Percentiles rank a stretch among this genome's conserved stretches.
Evolutionary conservation across 1,284 basidiomycete genomes (phyloP).

Genomic region (Moesziomyces globuligerus): DNA sequence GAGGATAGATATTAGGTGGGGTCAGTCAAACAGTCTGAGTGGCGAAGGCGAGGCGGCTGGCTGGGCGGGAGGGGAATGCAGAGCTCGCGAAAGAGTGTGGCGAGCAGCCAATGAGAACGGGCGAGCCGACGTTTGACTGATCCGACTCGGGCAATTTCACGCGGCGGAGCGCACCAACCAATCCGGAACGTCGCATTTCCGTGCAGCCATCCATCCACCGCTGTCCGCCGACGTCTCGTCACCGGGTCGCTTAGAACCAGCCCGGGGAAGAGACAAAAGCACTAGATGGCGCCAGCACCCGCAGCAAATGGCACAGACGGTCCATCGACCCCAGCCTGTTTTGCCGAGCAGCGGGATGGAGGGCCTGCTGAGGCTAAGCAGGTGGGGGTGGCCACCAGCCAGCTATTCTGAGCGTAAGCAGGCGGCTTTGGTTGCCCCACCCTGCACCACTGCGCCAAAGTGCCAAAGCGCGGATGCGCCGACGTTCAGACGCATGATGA

Average conservation of each 20-base stretch:
- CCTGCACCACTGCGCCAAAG: too few relatives aligned
- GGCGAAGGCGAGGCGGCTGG: not conserved
- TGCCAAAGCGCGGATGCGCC: too few relatives aligned
- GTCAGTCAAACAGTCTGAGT: constrained; percentile 13
- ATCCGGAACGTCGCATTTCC: constrained; percentile 8
- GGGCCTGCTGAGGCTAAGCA: constrained; percentile 19
- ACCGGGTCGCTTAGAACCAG: too few relatives aligned
- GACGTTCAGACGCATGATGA: too few relatives aligned
- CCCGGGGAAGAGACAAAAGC: too few relatives aligned
- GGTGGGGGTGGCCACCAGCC: not conserved
- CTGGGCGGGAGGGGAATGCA: constrained; percentile 1
- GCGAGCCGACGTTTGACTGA: constrained; percentile 7
- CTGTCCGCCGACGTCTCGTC: too few relatives aligned
- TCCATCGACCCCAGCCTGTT: too few relatives aligned
- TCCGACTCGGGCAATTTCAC: constrained; percentile 31
- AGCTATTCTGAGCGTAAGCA: constrained; percentile 14
- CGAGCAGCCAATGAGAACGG: constrained; percentile 17
- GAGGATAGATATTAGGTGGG: constrained; percentile 5
- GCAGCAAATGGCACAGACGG: too few relatives aligned
- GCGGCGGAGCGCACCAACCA: constrained; percentile 4
- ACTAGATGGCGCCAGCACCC: too few relatives aligned
- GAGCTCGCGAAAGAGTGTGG: constrained; percentile 1
- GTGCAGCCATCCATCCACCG: too few relatives aligned
- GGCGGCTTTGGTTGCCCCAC: constrained; percentile 1
- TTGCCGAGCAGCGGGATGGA: not conserved